Percentiles rank a stretch among this genome's conserved stretches.
These are phyloP conservation scores for Crithidia sp. DNA, from an alignment of 208 protist genomes.

Conservation along the genomic window DNA sequence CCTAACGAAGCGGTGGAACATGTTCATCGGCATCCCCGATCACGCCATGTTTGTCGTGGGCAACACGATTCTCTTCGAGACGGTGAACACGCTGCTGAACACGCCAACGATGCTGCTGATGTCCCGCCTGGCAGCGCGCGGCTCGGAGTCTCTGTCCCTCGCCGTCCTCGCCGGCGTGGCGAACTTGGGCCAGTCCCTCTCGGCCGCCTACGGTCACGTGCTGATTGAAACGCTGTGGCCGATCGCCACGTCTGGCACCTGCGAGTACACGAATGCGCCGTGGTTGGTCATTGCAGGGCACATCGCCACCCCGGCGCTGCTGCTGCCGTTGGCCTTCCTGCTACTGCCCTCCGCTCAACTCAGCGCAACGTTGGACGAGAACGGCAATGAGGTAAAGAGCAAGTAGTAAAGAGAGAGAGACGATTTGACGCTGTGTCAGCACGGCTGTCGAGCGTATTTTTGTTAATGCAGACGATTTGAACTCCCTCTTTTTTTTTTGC, in stretches of 20 bases:
- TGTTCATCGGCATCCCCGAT: slow-evolving; percentile 51
- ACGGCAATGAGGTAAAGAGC: neutral
- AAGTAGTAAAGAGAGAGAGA: too few species aligned
- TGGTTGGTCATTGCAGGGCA: slow-evolving; percentile 26
- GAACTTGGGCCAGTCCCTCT: slow-evolving; percentile 57
- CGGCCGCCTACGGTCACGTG: slow-evolving; percentile 43
- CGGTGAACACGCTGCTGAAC: slow-evolving; percentile 56
- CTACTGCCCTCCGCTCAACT: neutral
- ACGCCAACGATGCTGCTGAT: slow-evolving; percentile 80
- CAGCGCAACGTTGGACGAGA: neutral
- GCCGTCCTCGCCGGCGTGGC: slow-evolving; percentile 74
- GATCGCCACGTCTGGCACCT: slow-evolving; percentile 42
- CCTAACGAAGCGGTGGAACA: slow-evolving; percentile 77
- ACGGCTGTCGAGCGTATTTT: too few species aligned
- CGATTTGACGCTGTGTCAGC: too few species aligned
- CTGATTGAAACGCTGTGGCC: slow-evolving; percentile 59
- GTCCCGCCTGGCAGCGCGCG: slow-evolving; percentile 77
- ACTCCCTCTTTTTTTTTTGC: neutral
- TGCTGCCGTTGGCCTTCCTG: neutral
- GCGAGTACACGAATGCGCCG: slow-evolving; percentile 51
- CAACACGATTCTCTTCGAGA: slow-evolving; percentile 63
- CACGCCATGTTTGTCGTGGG: slow-evolving; percentile 71
- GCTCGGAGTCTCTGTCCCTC: slow-evolving; percentile 77
- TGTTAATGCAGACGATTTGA: too few species aligned
- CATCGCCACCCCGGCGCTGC: slow-evolving; percentile 2